Evolutionary conservation across 2,329 filamentous ascomycete species (phyloP).

Genomic region (Pestalotiopsis sp.): DNA sequence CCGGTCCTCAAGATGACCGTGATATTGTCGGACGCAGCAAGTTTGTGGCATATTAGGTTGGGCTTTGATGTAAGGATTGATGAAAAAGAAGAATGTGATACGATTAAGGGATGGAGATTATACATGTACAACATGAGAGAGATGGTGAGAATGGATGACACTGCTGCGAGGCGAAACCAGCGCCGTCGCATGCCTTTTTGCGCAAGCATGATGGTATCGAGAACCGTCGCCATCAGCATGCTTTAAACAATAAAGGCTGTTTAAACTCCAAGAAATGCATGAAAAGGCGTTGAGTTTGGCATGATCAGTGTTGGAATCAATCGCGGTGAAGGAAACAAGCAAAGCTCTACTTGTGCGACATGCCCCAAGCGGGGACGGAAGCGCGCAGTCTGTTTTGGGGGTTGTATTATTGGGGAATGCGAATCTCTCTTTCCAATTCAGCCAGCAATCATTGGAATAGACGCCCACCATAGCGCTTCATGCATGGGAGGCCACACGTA

Average conservation of each 20-base stretch:
- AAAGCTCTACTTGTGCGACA: neutral
- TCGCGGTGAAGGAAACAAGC: neutral
- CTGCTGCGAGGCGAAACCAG: neutral
- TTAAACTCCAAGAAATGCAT: neutral
- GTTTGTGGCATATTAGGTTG: neutral
- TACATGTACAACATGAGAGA: neutral
- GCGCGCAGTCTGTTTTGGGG: neutral
- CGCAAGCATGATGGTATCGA: neutral
- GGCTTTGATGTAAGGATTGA: neutral
- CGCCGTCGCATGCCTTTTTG: slow-evolving; percentile 1
- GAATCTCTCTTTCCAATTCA: neutral
- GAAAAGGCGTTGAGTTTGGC: neutral
- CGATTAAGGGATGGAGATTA: slow-evolving; percentile 35
- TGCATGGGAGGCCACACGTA: neutral
- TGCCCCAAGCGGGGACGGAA: neutral
- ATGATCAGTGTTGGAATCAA: neutral
- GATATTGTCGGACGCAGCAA: slow-evolving; percentile 41
- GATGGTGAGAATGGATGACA: neutral
- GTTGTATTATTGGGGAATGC: neutral
- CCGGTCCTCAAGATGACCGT: slow-evolving; percentile 62
- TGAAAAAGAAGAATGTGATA: neutral
- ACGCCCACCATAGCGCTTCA: neutral
- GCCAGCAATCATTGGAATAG: neutral
- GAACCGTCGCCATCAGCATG: neutral
- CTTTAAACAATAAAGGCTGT: neutral